Evolutionary conservation across 1,284 basidiomycete species (phyloP).

Genomic region (Tylopilus sp.): DNA sequence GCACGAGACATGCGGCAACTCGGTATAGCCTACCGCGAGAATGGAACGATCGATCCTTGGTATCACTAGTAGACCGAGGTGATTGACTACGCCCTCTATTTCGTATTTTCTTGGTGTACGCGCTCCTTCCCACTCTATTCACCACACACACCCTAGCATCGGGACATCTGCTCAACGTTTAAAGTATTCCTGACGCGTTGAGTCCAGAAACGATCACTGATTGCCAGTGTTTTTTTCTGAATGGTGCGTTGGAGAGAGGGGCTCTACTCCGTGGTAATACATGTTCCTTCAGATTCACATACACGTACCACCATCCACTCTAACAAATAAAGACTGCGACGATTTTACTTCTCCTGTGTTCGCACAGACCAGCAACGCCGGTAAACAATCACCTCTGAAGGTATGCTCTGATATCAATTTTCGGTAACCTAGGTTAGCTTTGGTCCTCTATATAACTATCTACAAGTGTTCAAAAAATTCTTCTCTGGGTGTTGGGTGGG

Average conservation of each 20-base stretch:
- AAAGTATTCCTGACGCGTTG: slow-evolving; percentile 54
- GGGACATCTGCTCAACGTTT: slow-evolving; percentile 43
- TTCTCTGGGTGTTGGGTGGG: slow-evolving; percentile 50
- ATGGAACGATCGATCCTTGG: slow-evolving; percentile 56
- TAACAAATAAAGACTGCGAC: slow-evolving; percentile 65
- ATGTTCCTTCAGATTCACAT: slow-evolving; percentile 44
- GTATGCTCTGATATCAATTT: too few species aligned
- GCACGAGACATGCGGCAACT: slow-evolving; percentile 40
- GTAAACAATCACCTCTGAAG: slow-evolving; percentile 18
- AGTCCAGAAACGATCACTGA: slow-evolving; percentile 46
- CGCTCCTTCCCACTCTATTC: background rate
- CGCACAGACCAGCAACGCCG: slow-evolving; percentile 28
- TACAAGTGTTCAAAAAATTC: too few species aligned
- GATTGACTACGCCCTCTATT: slow-evolving; percentile 61
- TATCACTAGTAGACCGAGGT: slow-evolving; percentile 56
- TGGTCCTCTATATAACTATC: too few species aligned
- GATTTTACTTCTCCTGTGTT: slow-evolving; percentile 49
- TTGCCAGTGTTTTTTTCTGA: slow-evolving; percentile 55
- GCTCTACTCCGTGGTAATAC: too few species aligned
- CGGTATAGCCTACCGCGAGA: slow-evolving; percentile 44
- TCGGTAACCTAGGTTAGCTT: slow-evolving; percentile 45
- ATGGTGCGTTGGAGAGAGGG: slow-evolving; percentile 42
- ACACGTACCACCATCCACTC: slow-evolving; percentile 63
- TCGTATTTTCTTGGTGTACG: slow-evolving; percentile 67
- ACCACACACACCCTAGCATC: slow-evolving; percentile 30